Conservation (phyloP, 805 yeast species). For the Candida montana region DNA sequence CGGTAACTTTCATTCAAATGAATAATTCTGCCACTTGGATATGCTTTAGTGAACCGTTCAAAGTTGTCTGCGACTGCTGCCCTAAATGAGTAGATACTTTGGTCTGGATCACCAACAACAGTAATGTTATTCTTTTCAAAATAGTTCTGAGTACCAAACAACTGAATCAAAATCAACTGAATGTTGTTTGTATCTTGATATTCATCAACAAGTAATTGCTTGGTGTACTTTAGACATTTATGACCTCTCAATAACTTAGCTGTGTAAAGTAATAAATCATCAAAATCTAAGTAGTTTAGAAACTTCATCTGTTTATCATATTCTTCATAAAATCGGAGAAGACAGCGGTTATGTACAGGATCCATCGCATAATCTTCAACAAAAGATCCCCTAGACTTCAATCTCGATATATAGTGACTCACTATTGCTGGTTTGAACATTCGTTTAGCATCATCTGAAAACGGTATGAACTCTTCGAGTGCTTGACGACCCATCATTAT, state of each 20-base stretch:
- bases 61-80: conserved; percentile 73
- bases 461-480: not conserved
- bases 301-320: conserved; percentile 47
- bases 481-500: not conserved
- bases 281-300: conserved; percentile 64
- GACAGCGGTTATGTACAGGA: conserved; percentile 26
- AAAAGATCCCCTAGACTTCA: conserved; percentile 48
- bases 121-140: conserved; percentile 54
- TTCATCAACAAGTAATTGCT: conserved; percentile 86
- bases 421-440: conserved; percentile 10
- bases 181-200: conserved; percentile 86
- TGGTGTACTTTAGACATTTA: conserved; percentile 27
- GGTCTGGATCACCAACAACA: conserved; percentile 96
- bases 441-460: conserved; percentile 1
- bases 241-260: conserved; percentile 37
- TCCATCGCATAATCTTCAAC: conserved; percentile 35
- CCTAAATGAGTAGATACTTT: conserved; percentile 85
- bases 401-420: conserved; percentile 37
- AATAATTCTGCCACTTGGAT: conserved; percentile 33
- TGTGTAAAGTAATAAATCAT: conserved; percentile 66
- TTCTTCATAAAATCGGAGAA: conserved; percentile 38
- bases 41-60: conserved; percentile 41
- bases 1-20: conserved; percentile 70
- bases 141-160: conserved; percentile 38
- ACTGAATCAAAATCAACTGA: conserved; percentile 64